Conservation (phyloP, 805 yeast genomes). For the Wickerhamia fluorescens region DNA sequence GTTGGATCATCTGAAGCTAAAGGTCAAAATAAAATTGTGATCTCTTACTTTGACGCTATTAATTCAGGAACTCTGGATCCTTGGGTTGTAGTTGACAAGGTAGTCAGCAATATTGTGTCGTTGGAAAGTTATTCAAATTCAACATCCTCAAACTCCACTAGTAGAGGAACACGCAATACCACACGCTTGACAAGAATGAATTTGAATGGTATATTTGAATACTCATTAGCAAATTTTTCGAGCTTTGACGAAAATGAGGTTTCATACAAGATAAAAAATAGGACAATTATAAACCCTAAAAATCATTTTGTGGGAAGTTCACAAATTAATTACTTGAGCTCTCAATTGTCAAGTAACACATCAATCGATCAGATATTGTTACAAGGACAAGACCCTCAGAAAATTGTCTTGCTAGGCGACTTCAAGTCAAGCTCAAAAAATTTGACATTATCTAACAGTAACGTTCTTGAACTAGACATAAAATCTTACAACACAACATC, state of each 20-base stretch:
- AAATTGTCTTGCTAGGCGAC: conserved; percentile 41
- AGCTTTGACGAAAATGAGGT: conserved; percentile 24
- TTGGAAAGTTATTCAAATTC: conserved; percentile 34
- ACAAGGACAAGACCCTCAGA: conserved; percentile 18
- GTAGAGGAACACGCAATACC: conserved; percentile 3
- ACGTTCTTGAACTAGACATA: conserved; percentile 22
- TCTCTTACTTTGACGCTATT: conserved; percentile 20
- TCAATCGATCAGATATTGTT: conserved; percentile 23
- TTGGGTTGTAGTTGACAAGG: conserved; percentile 66
- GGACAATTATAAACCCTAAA: conserved; percentile 19
- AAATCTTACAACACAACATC: conserved; percentile 24
- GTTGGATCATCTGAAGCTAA: conserved; percentile 40
- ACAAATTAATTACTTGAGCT: conserved; percentile 29
- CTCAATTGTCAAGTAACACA: conserved; percentile 22
- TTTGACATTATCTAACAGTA: conserved; percentile 18
- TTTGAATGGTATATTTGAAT: conserved; percentile 80
- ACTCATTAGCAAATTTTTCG: conserved; percentile 59
- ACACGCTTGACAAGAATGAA: conserved; percentile 21
- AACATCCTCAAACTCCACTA: conserved; percentile 21
- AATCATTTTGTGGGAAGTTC: conserved; percentile 37
- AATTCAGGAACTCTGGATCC: conserved; percentile 17
- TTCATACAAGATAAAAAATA: conserved; percentile 11
- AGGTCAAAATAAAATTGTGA: conserved; percentile 24
- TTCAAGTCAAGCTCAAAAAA: conserved; percentile 30
- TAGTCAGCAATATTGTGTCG: conserved; percentile 42